These are phyloP conservation scores for Fusarium sp. DNA, from an alignment of 2,329 filamentous ascomycete genomes.

Conservation along the genomic window DNA sequence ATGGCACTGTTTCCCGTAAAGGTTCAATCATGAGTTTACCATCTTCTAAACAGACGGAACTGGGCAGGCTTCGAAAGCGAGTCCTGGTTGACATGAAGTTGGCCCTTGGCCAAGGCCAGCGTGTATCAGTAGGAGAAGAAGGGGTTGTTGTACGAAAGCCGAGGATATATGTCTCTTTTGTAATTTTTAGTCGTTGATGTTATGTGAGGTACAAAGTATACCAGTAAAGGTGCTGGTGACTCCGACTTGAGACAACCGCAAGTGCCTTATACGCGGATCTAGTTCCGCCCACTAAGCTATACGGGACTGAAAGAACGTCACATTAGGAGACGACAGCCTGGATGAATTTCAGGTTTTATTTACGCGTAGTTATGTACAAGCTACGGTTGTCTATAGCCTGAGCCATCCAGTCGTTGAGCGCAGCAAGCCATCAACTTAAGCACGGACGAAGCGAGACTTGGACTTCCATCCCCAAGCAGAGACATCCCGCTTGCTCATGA, in stretches of 20 bases:
- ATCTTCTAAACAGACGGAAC: background rate
- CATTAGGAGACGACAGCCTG: background rate
- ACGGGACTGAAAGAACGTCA: background rate
- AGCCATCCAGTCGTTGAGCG: background rate
- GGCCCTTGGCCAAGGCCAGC: too few species aligned
- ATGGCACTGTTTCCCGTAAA: background rate
- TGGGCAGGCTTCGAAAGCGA: background rate
- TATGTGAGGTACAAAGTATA: background rate
- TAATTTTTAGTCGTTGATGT: background rate
- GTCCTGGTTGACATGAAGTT: too few species aligned
- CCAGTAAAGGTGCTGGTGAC: background rate
- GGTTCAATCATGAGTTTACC: background rate
- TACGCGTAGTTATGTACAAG: background rate
- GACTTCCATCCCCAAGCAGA: constrained; percentile 10
- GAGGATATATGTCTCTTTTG: background rate
- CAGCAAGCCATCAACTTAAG: background rate
- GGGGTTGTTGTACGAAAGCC: background rate
- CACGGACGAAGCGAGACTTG: constrained; percentile 5
- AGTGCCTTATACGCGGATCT: background rate
- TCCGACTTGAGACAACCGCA: background rate
- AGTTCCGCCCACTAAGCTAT: background rate
- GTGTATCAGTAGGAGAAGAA: background rate
- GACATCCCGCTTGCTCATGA: constrained; percentile 25
- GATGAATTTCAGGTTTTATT: background rate
- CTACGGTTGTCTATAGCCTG: background rate